Conservation (phyloP, 2,329 filamentous ascomycete species). For the Apiospora koreana region DNA sequence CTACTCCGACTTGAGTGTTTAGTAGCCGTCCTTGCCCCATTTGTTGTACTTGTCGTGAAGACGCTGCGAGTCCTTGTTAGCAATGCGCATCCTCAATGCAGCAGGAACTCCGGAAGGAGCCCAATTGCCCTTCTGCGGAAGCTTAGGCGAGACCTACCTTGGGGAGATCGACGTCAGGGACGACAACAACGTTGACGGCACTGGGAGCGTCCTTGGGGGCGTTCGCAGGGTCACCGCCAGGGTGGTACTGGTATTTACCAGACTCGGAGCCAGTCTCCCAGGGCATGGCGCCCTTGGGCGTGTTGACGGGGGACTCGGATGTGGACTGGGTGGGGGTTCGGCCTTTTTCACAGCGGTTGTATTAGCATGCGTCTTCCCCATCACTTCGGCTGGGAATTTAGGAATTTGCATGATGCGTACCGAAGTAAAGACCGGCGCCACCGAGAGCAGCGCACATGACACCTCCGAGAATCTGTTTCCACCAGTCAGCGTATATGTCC, state of each 20-base stretch:
- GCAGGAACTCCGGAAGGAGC: background rate
- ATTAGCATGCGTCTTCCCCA: background rate
- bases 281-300: conserved; percentile 80
- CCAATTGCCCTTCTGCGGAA: background rate
- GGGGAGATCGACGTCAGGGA: conserved; percentile 91
- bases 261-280: conserved; percentile 74
- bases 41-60: conserved; percentile 99
- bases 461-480: conserved; percentile 75
- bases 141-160: conserved; percentile 59
- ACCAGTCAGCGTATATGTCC: background rate
- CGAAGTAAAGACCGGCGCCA: conserved; percentile 88
- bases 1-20: conserved; percentile 26
- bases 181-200: conserved; percentile 90
- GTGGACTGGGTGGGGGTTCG: conserved; percentile 81
- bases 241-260: conserved; percentile 79
- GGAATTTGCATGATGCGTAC: conserved; percentile 45
- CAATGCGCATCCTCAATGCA: background rate
- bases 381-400: conserved; percentile 9
- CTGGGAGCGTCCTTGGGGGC: conserved; percentile 87
- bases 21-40: conserved; percentile 97
- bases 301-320: conserved; percentile 76
- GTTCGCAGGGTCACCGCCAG: conserved; percentile 76
- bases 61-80: conserved; percentile 50
- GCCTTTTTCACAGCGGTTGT: conserved; percentile 48
- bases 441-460: conserved; percentile 89